Conservation (phyloP, 768 basidiomycete genomes). For the Inosperma sp. region DNA sequence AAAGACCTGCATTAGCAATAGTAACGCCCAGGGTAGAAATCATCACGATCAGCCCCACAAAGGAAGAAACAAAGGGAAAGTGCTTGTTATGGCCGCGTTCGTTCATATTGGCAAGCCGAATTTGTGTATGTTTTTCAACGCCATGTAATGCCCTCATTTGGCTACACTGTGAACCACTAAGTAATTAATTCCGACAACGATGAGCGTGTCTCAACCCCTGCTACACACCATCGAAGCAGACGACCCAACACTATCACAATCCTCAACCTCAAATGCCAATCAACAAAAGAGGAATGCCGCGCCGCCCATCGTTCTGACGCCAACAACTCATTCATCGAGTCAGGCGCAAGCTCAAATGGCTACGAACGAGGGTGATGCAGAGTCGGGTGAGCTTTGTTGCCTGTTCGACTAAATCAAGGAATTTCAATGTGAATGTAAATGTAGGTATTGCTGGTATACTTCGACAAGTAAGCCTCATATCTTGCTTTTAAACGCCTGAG, state of each 20-base stretch:
- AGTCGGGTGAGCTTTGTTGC: conserved; percentile 54
- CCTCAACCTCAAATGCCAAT: conserved; percentile 31
- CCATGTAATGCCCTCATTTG: background rate
- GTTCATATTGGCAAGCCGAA: too few relatives aligned
- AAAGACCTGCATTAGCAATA: too few relatives aligned
- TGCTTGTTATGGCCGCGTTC: too few relatives aligned
- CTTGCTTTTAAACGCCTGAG: background rate
- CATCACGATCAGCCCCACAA: too few relatives aligned
- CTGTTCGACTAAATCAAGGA: background rate
- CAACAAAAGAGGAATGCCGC: conserved; percentile 24
- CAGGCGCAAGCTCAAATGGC: conserved; percentile 42
- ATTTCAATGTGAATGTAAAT: background rate
- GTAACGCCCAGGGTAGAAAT: too few relatives aligned
- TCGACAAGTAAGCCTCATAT: conserved; percentile 50
- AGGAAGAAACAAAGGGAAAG: too few relatives aligned
- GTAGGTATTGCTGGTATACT: conserved; percentile 72
- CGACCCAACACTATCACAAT: conserved; percentile 44
- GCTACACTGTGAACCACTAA: background rate
- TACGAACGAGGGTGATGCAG: conserved; percentile 60
- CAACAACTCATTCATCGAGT: conserved; percentile 48
- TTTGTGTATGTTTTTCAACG: background rate
- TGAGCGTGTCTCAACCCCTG: conserved; percentile 62
- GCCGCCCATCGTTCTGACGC: conserved; percentile 54
- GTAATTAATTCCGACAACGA: conserved; percentile 27
- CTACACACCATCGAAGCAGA: conserved; percentile 87